Evolutionary conservation across 768 basidiomycete genomes (phyloP), one percentile per base, ranked within the genome.

Genomic region (Russula earlei): DNA sequence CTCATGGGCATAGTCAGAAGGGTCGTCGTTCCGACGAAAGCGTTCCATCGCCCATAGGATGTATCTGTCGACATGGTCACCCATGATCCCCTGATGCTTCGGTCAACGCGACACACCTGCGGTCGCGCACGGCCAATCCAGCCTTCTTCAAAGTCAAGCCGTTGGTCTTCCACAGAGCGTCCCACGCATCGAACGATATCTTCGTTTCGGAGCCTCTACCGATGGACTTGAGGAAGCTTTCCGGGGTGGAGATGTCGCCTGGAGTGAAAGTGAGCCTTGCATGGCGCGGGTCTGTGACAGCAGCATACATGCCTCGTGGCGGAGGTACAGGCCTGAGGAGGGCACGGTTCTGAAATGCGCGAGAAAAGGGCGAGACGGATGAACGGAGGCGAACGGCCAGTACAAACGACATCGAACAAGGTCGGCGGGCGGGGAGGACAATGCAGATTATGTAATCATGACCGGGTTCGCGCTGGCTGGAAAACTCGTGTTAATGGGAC

Each of bases 1-100:
- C 50, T 82, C 80, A 62, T 87, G 80, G 6, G 83, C 82, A 66
- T 88, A 87, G 9, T 77, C 74, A 19, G 73, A 66, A 2, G 86
- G 73, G 1, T 80, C 71, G 25, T 72, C 63, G 1, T 80, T 82
- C 50, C 72, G 72, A 24, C 87, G 77, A 67, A 77, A 92, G 65
- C 88, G 91, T 65, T 87, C 81, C 82, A 89, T 82, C 62, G 83
- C 83, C 90, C 88, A 91, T 8, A 91, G 71, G 54, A 91, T 80
- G 64, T 92, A 92, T 65, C 90, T 91, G 55, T 25, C 20, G 37
- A 17, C 15, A 12, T 27, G 17, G 29, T 44, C 25, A 49, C 33
- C 56, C 49, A 31, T 34, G 17, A 42, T 34, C 29, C 42, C n/a
- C 12, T 2, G 10, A 27, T 22, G 14, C 15, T 36, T 24, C 22